Evolutionary conservation across 768 basidiomycete genomes (phyloP), one percentile per base, ranked within the genome.

Genomic region (Fomitopsis pulvina): DNA sequence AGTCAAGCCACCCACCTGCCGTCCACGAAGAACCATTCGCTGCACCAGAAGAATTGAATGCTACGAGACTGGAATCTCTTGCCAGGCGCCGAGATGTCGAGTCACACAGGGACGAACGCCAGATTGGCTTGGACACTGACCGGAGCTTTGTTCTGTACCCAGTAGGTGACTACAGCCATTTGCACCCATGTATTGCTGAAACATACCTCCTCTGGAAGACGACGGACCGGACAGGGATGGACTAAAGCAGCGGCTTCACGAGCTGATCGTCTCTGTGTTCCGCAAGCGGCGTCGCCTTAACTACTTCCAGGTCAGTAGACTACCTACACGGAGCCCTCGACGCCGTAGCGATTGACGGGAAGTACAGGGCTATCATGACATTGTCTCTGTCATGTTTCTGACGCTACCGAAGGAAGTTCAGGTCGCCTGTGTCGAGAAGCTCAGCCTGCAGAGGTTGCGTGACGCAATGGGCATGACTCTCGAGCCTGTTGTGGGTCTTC

Each of bases 121-220:
- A 96, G 67, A 91, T 96, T 53, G 68, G 73, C 50, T 77, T 95
- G 28, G 93, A 96, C 67, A 95, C 93, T 1, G 83, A 93, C 66
- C 80, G 93, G 42, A 92, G 91, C 56, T 97, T 97, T 60, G 89
- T 96, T 48, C 72, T 92, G 53, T 97, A 95, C 68, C 89, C 93
- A 62, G 83, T 81, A 77, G 88, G 92, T 88, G 73, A 68, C 75
- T 58, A 50, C 53, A 44, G 10, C 30, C 29, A 14, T 38, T 26
- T 22, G 22, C n/a, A 1, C 14, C 7, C 30, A 1, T n/a, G 20
- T 50, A 52, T 53, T 43, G 20, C 48, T 16, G 39, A 27, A 44
- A 44, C 25, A 47, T 7, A 32, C 14, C 12, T 29, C 18, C n/a
- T 16, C 24, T 50, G 24, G 12, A 46, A 39, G 58, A 56, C 12